phyloP scores from a whole-genome alignment of 2,329 filamentous ascomycete genomes.

The Colletotrichum lentis region DNA sequence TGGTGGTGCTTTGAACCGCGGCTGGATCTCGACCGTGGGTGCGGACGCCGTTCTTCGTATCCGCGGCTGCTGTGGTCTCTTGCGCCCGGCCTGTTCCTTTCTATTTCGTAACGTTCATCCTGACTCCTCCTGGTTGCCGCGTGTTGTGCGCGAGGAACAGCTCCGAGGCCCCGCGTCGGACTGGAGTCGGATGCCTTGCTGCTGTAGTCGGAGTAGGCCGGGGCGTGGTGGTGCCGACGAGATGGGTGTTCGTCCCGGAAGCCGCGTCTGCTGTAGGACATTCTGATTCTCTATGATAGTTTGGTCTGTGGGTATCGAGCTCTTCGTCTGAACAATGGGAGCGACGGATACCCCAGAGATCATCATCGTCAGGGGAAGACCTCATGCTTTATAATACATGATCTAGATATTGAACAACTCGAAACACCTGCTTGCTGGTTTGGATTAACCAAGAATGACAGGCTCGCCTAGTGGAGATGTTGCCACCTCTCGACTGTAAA shows the following conservation, averaged over 20 bases:
- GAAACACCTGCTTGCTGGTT: too few relatives aligned
- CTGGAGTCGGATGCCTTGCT: background rate
- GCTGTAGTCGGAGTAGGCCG: background rate
- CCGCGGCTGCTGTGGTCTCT: background rate
- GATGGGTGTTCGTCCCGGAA: background rate
- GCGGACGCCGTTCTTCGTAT: slow-evolving; percentile 6
- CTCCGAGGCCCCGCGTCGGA: background rate
- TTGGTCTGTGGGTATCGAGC: background rate
- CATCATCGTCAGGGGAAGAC: background rate
- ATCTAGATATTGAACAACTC: too few relatives aligned
- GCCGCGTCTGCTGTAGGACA: slow-evolving; percentile 9
- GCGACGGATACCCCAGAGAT: background rate
- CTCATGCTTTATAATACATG: background rate
- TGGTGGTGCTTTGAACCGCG: background rate
- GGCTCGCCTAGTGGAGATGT: background rate
- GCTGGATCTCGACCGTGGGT: slow-evolving; percentile 8
- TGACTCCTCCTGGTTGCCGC: background rate
- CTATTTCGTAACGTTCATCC: slow-evolving; percentile 1
- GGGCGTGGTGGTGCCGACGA: slow-evolving; percentile 3
- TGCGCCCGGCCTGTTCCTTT: background rate
- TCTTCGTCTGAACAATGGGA: background rate
- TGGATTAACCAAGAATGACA: too few relatives aligned
- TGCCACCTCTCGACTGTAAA: background rate
- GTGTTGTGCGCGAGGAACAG: background rate
- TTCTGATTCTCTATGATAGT: background rate